Evolutionary conservation across 331 rosid genomes (phyloP), one percentile per base, ranked within the genome.

Genomic region (Quercus lobata): DNA sequence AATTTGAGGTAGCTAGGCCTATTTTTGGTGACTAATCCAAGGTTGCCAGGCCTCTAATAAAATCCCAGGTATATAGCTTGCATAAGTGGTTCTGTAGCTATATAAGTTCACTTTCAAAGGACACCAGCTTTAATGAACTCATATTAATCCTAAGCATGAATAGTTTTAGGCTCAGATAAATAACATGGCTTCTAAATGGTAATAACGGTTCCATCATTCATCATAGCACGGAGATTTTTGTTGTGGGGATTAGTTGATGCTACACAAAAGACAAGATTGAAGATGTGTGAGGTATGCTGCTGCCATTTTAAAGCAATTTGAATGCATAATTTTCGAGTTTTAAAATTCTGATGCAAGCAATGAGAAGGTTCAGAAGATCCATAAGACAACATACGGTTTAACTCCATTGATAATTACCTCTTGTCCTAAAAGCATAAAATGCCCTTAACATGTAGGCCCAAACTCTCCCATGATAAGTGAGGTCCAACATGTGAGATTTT

Each of bases 241-340:
- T 25, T 57, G 14, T 71, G 77, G 78, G 80, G 32, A 71, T 70
- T 72, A 46, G 61, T 74, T 76, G 72, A 69, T 80, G 73, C 10
- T 41, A 15, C 71, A 74, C 72, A 56, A 8, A 52, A 69, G 71
- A 54, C 87, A 57, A 71, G 49, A 17, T 57, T 68, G 7, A 69
- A 56, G 7, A 10, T 3, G 1, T 75, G 78, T 25, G 69, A 83
- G 89, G 89, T 86, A 73, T 57, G 76, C 69, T 68, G 29, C 19
- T n/a, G 30, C n/a, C 4, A 34, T 3, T 7, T 34, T 34, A 6
- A 32, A 61, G 49, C 22, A 57, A 60, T 14, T 29, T 19, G 21
- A 53, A 56, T 74, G 17, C 49, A 21, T 5, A 3, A 55, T 24
- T 74, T 57, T 15, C 22, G 7, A 35, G 41, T 35, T 35, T 35